Evolutionary conservation across 805 yeast species (phyloP).

Genomic region (Candida ovalis): DNA sequence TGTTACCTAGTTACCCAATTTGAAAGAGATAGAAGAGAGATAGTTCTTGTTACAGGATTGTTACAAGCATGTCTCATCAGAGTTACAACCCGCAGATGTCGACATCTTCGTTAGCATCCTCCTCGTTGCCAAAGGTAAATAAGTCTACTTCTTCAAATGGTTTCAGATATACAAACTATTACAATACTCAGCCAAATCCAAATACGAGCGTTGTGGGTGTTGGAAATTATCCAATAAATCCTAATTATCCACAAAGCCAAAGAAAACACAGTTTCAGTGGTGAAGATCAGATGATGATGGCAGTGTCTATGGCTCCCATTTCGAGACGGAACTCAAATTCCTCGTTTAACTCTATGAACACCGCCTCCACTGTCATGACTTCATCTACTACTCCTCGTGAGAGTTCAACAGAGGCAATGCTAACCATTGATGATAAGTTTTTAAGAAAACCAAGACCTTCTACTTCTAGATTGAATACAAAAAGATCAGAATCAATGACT

Average conservation of each 20-base stretch:
- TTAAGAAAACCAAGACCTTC: conserved; percentile 33
- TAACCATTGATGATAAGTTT: conserved; percentile 37
- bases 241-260: neutral
- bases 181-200: neutral
- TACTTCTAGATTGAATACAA: conserved; percentile 9
- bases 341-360: conserved; percentile 23
- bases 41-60: conserved; percentile 8
- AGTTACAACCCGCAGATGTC: neutral
- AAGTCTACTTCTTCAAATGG: neutral
- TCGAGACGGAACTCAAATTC: conserved; percentile 34
- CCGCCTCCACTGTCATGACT: conserved; percentile 4
- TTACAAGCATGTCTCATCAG: neutral
- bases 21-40: too few species aligned
- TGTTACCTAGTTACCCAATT: too few species aligned
- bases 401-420: conserved; percentile 37
- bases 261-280: neutral
- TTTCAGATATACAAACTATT: conserved; percentile 4
- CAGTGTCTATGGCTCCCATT: neutral
- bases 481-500: conserved; percentile 18
- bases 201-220: neutral
- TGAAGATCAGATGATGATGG: neutral
- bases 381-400: conserved; percentile 25
- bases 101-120: conserved; percentile 5
- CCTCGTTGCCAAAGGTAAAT: neutral
- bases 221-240: neutral